These are phyloP conservation scores for Nephelium lappaceum DNA, from an alignment of 345 rosid species.

Conservation along the genomic window DNA sequence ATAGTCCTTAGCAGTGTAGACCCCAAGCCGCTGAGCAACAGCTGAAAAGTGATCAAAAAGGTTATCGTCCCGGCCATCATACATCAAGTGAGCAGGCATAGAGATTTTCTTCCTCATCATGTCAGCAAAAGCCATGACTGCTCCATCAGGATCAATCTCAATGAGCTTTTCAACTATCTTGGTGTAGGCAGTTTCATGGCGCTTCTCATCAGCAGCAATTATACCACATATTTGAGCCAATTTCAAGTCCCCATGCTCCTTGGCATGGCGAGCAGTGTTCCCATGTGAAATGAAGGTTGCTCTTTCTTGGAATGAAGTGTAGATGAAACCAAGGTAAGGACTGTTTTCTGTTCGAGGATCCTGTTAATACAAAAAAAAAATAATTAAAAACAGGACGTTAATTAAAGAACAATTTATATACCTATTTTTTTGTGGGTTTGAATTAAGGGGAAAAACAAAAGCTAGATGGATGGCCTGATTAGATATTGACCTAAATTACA, in stretches of 20 bases:
- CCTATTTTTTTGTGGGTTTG: neutral
- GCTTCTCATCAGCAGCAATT: slow-evolving; percentile 91
- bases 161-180: slow-evolving; percentile 85
- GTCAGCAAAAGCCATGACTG: slow-evolving; percentile 75
- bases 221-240: slow-evolving; percentile 91
- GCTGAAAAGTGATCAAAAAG: slow-evolving; percentile 80
- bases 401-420: neutral
- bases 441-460: neutral
- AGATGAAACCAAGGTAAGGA: slow-evolving; percentile 90
- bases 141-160: slow-evolving; percentile 84
- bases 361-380: slow-evolving; percentile 34
- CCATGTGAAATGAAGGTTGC: slow-evolving; percentile 97
- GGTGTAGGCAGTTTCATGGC: slow-evolving; percentile 93
- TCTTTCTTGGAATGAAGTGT: slow-evolving; percentile 96
- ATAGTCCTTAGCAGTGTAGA: slow-evolving; percentile 86
- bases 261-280: slow-evolving; percentile 90
- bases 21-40: slow-evolving; percentile 86
- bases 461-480: neutral
- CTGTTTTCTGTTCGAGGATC: slow-evolving; percentile 84
- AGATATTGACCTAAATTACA: neutral
- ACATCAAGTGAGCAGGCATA: slow-evolving; percentile 97
- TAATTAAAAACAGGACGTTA: neutral
- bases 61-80: slow-evolving; percentile 67
- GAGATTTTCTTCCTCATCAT: slow-evolving; percentile 97
- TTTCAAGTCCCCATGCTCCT: slow-evolving; percentile 74